Evolutionary conservation across 768 basidiomycete genomes (phyloP), one percentile per base, ranked within the genome.

Genomic region (Brasilioporus rufonigricans): DNA sequence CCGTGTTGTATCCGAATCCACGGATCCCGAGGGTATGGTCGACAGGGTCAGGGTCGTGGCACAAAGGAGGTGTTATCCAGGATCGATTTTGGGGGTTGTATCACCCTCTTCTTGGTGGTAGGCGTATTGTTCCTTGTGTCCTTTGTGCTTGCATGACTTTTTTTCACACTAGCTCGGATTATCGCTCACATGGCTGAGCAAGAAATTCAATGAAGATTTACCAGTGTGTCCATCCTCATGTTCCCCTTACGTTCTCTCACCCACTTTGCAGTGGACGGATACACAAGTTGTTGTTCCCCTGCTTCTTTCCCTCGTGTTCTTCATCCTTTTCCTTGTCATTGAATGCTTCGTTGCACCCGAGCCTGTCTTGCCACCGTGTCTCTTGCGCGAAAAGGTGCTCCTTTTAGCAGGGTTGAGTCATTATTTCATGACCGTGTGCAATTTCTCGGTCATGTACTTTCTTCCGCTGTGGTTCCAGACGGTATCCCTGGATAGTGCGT

Each of bases 401-500:
- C 74, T 89, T 5, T 75, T 93, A 1, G 81, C 90, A 14, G 86
- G 85, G 3, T 67, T 76, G 49, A 87, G 83, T 62, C 89, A 89
- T 62, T 86, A 84, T 62, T 77, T 88, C 23, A 88, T 90, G 11
- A 79, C 87, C 5, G 75, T 78, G 1, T 89, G 87, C 66, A 92
- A 89, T 64, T 87, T 91, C 44, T 74, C 84, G 0, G 77, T 90
- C 59, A 87, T 80, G 65, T 92, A 87, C 88, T n/a, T n/a, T n/a
- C n/a, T n/a, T n/a, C n/a, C n/a, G n/a, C n/a, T n/a, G n/a, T n/a
- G n/a, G n/a, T n/a, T n/a, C n/a, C n/a, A n/a, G n/a, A n/a, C n/a
- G n/a, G n/a, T n/a, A n/a, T n/a, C n/a, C n/a, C n/a, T n/a, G 36
- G 81, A 85, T 14, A 85, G 76, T 41, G 85, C 88, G 19, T 82